Evolutionary conservation across 345 rosid genomes (phyloP).

Genomic region (Arabidopsis arenosa): DNA sequence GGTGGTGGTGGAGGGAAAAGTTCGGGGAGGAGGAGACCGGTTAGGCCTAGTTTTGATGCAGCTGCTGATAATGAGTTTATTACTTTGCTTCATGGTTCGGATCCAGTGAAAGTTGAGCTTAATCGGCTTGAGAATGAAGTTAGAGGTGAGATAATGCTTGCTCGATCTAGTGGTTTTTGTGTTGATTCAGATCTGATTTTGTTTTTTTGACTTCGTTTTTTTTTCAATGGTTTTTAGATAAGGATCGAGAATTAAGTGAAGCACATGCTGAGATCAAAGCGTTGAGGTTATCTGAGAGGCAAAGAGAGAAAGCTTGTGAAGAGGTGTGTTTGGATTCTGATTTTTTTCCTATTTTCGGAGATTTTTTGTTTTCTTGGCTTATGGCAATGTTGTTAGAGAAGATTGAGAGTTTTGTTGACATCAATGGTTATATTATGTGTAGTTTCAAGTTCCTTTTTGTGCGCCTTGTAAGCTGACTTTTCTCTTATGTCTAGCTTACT

Average conservation of each 20-base stretch:
- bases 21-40: constrained; percentile 67
- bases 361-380: background rate
- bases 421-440: background rate
- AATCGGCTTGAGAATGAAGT: constrained; percentile 99
- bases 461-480: background rate
- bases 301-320: constrained; percentile 95
- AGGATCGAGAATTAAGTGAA: constrained; percentile 90
- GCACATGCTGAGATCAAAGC: constrained; percentile 97
- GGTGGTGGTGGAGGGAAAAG: constrained; percentile 52
- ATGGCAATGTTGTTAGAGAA: constrained; percentile 3
- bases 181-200: constrained; percentile 45
- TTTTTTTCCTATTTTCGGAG: background rate
- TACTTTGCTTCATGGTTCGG: constrained; percentile 90
- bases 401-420: background rate
- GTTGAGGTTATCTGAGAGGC: constrained; percentile 76
- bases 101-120: constrained; percentile 98
- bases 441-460: background rate
- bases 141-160: constrained; percentile 73
- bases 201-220: background rate
- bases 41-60: constrained; percentile 91
- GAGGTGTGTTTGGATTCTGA: constrained; percentile 72
- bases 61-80: constrained; percentile 80
- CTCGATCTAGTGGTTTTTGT: constrained; percentile 64
- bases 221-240: constrained; percentile 53
- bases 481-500: constrained; percentile 58